phyloP scores from a whole-genome alignment of 805 yeast species.

The Tetrapisispora phaffii region DNA sequence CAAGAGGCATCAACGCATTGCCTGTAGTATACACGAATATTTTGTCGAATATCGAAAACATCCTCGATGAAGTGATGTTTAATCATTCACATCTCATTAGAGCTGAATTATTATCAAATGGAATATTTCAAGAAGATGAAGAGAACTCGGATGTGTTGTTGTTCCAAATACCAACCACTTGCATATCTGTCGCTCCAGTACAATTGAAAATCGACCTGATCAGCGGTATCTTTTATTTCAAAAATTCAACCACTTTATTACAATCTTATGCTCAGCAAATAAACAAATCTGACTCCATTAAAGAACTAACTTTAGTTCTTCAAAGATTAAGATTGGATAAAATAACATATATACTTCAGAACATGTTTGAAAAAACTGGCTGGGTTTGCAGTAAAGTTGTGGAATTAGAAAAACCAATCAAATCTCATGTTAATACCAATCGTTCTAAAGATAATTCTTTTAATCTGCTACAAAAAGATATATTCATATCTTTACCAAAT shows the following conservation, averaged over 20 bases:
- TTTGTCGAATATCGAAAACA: slow-evolving; percentile 22
- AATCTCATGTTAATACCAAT: slow-evolving; percentile 11
- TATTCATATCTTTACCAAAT: slow-evolving; percentile 25
- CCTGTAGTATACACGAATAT: slow-evolving; percentile 19
- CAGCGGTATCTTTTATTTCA: slow-evolving; percentile 27
- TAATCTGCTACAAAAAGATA: slow-evolving; percentile 19
- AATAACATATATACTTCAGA: slow-evolving; percentile 21
- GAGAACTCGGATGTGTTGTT: slow-evolving; percentile 23
- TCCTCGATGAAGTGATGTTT: slow-evolving; percentile 29
- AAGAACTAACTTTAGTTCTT: slow-evolving; percentile 20
- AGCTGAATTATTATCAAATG: slow-evolving; percentile 22
- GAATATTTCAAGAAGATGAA: slow-evolving; percentile 26
- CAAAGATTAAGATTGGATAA: slow-evolving; percentile 27
- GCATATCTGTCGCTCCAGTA: slow-evolving; percentile 24
- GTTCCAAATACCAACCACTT: slow-evolving; percentile 28
- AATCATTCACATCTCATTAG: slow-evolving; percentile 28
- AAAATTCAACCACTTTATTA: slow-evolving; percentile 25
- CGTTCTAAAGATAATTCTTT: neutral
- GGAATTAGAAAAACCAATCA: slow-evolving; percentile 16
- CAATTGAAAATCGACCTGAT: slow-evolving; percentile 27
- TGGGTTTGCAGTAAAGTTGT: slow-evolving; percentile 27
- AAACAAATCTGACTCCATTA: slow-evolving; percentile 21
- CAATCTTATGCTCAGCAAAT: slow-evolving; percentile 21
- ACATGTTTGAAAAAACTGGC: slow-evolving; percentile 30
- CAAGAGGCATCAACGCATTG: slow-evolving; percentile 11